Evolutionary conservation across 495 filamentous ascomycete species (phyloP), one percentile per base, ranked within the genome.

Genomic region (Neurospora sp.): DNA sequence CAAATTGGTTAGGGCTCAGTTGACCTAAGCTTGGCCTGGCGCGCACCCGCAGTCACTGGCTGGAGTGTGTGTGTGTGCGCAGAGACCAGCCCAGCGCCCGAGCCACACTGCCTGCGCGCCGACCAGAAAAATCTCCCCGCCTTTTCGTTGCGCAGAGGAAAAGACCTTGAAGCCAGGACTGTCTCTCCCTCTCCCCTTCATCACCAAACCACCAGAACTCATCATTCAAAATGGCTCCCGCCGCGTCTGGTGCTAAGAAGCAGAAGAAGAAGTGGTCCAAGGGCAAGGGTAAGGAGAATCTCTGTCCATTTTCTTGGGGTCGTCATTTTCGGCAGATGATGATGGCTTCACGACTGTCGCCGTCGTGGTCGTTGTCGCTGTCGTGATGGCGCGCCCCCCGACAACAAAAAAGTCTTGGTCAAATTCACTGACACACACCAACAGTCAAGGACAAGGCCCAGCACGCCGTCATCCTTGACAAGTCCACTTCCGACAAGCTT

Each of bases 251-350:
- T 82, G 93, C 91, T 83, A 97, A 96, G 91, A 97, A 97, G 89
- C 93, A 95, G 84, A 97, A 97, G 93, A 98, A 98, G 93, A 97
- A 98, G 95, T 98, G 95, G 95, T 97, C 94, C 79, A 99, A 98
- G 93, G 96, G 94, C 86, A 97, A 97, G 90, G 81, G 81, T 82
- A 79, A 77, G 77, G 54, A 66, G 54, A 66, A 66, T 36, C 54
- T 66, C 54, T 66, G 54, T 66, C 54, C 39, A 43, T 59, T 73
- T 71, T 71, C n/a, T 43, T 54, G n/a, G 43, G 62, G 59, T 40
- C 72, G 19, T 66, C 71, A 69, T 69, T 71, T 59, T 21, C 39
- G 36, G 38, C 40, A 74, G n/a, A 66, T 66, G 54, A 19, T 28
- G 28, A 19, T 36, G 92, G 92, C 69, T 24, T 94, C 90, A 79